Evolutionary conservation across 1,139 yeast species (phyloP).

Genomic region (Saccharomyces uvarum): DNA sequence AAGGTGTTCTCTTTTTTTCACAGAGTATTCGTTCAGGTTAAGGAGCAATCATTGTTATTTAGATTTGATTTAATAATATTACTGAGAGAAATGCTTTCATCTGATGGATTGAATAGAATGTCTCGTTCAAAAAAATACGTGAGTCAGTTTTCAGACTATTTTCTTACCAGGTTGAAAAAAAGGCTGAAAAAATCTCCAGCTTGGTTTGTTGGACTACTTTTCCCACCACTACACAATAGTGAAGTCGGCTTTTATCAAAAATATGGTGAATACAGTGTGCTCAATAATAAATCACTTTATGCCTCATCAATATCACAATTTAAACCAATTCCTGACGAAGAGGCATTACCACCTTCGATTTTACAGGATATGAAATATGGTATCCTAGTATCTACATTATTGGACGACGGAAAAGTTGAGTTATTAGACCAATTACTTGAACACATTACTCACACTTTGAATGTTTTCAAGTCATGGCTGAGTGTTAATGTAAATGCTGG

Average conservation of each 20-base stretch:
- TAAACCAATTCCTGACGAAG: constrained; percentile 20
- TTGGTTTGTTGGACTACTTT: constrained; percentile 59
- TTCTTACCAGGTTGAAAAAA: constrained; percentile 54
- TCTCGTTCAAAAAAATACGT: constrained; percentile 47
- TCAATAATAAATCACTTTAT: constrained; percentile 7
- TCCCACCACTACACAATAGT: constrained; percentile 50
- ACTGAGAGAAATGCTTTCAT: constrained; percentile 41
- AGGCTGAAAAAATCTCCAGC: constrained; percentile 46
- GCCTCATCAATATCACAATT: constrained; percentile 23
- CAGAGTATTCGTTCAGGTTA: constrained; percentile 58
- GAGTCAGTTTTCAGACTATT: constrained; percentile 59
- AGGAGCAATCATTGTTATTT: constrained; percentile 52
- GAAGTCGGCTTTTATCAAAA: constrained; percentile 38
- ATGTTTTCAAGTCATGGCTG: constrained; percentile 16
- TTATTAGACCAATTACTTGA: constrained; percentile 15
- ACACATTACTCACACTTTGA: constrained; percentile 16
- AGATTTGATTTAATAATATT: constrained; percentile 69
- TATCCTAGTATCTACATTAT: constrained; percentile 27
- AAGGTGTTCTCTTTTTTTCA: constrained; percentile 65
- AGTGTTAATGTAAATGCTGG: constrained; percentile 10
- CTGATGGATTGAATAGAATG: constrained; percentile 30
- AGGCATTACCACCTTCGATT: constrained; percentile 18
- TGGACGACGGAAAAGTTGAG: constrained; percentile 28
- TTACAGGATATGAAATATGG: constrained; percentile 26
- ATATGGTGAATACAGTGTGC: constrained; percentile 38